Conservation (phyloP, 2,329 filamentous ascomycete genomes). For the Aspergillus sp. region DNA sequence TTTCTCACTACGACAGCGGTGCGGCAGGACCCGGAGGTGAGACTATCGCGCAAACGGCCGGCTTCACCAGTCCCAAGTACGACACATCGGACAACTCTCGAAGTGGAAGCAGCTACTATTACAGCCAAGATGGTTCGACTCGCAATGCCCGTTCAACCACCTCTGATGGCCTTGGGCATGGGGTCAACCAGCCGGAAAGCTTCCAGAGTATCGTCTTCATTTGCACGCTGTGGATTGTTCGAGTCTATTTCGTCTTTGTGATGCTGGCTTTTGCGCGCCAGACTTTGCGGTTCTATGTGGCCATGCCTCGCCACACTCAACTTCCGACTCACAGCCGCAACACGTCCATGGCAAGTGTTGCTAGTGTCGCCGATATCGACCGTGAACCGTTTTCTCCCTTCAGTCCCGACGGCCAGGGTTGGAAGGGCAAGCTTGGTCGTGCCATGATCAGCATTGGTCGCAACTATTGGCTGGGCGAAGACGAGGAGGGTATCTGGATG, state of each 20-base stretch:
- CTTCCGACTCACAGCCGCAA: conserved; percentile 36
- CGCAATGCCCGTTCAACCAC: conserved; percentile 39
- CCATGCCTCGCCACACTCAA: conserved; percentile 31
- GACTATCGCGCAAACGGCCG: conserved; percentile 54
- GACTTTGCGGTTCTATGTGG: conserved; percentile 57
- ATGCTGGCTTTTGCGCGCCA: conserved; percentile 75
- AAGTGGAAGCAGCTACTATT: conserved; percentile 26
- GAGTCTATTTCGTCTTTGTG: conserved; percentile 75
- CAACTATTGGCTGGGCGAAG: conserved; percentile 70
- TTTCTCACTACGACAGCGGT: conserved; percentile 48
- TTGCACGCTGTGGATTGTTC: conserved; percentile 61
- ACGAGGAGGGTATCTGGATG: conserved; percentile 59
- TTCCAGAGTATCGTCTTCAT: conserved; percentile 73
- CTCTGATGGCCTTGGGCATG: conserved; percentile 49
- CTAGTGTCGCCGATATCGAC: conserved; percentile 38
- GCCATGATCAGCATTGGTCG: conserved; percentile 65
- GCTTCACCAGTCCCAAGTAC: conserved; percentile 56
- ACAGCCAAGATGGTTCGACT: conserved; percentile 8
- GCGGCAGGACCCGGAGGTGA: conserved; percentile 43
- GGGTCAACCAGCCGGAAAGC: conserved; percentile 57
- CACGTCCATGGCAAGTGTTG: conserved; percentile 40
- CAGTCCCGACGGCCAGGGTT: conserved; percentile 67
- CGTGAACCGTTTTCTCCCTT: conserved; percentile 63
- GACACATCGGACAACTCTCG: conserved; percentile 50
- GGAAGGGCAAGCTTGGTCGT: conserved; percentile 70